Base-by-base conservation (phyloP, 306 rosid genomes). In the Gillenia trifoliata region DNA sequence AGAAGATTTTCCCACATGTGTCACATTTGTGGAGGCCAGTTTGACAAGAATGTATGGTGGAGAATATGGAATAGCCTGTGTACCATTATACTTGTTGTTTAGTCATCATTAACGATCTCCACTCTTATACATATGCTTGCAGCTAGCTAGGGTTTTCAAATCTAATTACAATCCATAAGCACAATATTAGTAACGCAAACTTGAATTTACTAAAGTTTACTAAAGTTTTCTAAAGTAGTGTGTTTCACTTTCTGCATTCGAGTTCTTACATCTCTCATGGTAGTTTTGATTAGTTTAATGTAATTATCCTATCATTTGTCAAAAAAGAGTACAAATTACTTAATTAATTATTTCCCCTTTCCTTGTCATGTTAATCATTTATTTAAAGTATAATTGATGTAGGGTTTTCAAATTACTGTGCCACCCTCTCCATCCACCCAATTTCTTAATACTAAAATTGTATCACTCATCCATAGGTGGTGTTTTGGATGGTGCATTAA, bases 31-130 rank as follows among this genome's bases (percentile, higher is more conserved):
- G 86, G 89, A 23, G 55, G 82, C 77, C 82, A 77, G 85, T 41
- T 81, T 85, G 86, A 83, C 83, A 81, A 75, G 82, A 85, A 77
- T 79, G 80, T 75, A 81, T 81, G 87, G 92, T 71, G 80, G 85
- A 83, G 79, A 81, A 83, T 85, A 72, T 83, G 83, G 82, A 83
- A 78, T 82, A 61, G 79, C 47, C 45, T 64, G 68, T 80, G 68
- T 80, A 76, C 78, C 75, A 77, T 75, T 75, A 68, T 74, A 64
- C 36, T 34, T 26, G 11, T 82, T 60, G 71, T 79, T 73, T 77
- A 75, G 84, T 83, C n/a, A n/a, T n/a, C n/a, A n/a, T n/a, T n/a
- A n/a, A n/a, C n/a, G n/a, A n/a, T n/a, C n/a, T n/a, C 64, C n/a
- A n/a, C n/a, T n/a, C n/a, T n/a, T n/a, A n/a, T n/a, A n/a, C n/a